Base-by-base conservation (phyloP, 495 filamentous ascomycete genomes). In the Penicillium chermesinum region DNA sequence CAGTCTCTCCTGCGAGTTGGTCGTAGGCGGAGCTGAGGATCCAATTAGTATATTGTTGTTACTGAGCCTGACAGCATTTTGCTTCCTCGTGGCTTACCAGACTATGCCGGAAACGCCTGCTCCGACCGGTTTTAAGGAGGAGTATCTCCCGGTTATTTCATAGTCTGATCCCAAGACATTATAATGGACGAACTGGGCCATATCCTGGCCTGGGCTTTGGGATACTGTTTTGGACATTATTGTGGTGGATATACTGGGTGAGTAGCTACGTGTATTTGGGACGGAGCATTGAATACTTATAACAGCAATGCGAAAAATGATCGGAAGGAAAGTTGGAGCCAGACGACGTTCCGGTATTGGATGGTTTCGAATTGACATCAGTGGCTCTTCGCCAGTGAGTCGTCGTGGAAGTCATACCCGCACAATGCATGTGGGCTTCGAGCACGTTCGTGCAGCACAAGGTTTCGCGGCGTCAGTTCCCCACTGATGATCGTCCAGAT, bases 21-120 rank as follows among this genome's bases (percentile, higher is more conserved):
- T 95, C 89, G 69, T 84, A 88, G 37, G 89, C 89, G 42, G 89
- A 93, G 69, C 89, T 95, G 62, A 53, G 10, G 25, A n/a, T n/a
- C n/a, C n/a, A n/a, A n/a, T n/a, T n/a, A n/a, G n/a, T n/a, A n/a
- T 10, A 30, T 30, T 10, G 25, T 30, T 30, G 10, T 30, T 30
- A 30, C 25, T 10, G 5, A 30, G 25, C n/a, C n/a, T 30, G 25
- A 5, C 25, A 30, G 10, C 25, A 30, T 5, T 30, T 30, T 4
- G 10, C 4, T 35, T 25, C 15, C 0, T 12, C 6, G 10, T 27
- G 46, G 38, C 13, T 51, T 17, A 18, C 42, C 34, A 30, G 25
- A 30, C 25, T 4, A 30, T 30, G 5, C 25, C 25, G 5, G 25
- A 30, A 30, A 30, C 25, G 25, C 25, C 25, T 5, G 25, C 25